Evolutionary conservation across 2,329 filamentous ascomycete species (phyloP), one percentile per base, ranked within the genome.

Genomic region (Alternaria triticimaculans): DNA sequence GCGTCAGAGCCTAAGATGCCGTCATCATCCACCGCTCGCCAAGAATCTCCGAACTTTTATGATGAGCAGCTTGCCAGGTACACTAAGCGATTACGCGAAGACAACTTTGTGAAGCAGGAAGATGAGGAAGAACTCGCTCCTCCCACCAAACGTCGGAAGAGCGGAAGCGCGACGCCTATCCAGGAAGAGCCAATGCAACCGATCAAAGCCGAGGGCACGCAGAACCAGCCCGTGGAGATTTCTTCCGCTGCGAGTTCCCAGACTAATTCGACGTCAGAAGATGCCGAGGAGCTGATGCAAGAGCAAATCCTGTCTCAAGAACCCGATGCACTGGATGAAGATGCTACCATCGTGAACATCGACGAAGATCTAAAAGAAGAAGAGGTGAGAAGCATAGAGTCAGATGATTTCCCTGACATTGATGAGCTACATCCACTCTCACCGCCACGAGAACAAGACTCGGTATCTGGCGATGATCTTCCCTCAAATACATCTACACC

Each of bases 401-500:
- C 69, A 11, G 66, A 68, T 30, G 68, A 69, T 2, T 51, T 67
- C 2, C 48, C 50, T 12, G 45, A 62, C 2, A 51, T 60, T 8
- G 53, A 63, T 20, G 46, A 26, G 2, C 10, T 62, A n/a, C 33
- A 37, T 7, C 8, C 45, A 12, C 37, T 18, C n/a, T 41, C 26
- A 14, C 58, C 44, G 8, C 54, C 60, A 8, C 49, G 41, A 21
- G 58, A 57, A 9, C 18, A 68, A 14, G 64, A 64, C 15, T 50
- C 37, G 3, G 10, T 26, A 21, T 65, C 62, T 10, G 63, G 61
- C 5, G 57, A 59, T 18, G 60, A 73, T n/a, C 48, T 71, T 7
- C 70, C 65, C 4, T 70, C 71, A 23, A 70, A 72, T 41, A 69
- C 73, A 25, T 70, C 76, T 12, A 77, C 77, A n/a, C 77, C 76